Percentiles rank a stretch among this genome's conserved stretches.
These are phyloP conservation scores for Fusarium temperatum DNA, from an alignment of 2,329 filamentous ascomycete species.

Conservation along the genomic window DNA sequence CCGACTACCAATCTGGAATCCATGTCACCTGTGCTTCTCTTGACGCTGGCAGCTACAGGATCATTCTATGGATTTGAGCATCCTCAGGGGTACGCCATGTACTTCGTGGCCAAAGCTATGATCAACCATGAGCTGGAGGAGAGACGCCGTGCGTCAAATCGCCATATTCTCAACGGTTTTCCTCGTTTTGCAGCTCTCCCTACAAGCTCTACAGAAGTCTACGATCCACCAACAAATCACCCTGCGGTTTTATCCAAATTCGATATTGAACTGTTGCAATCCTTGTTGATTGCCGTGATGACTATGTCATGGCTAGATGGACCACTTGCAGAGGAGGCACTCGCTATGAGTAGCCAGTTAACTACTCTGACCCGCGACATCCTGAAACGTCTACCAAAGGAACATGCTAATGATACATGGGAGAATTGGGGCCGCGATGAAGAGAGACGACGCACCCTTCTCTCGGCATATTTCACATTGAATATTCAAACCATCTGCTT, in stretches of 20 bases:
- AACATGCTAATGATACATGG: not conserved
- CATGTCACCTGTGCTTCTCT: not conserved
- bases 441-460: not conserved
- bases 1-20: conserved; percentile 1
- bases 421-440: not conserved
- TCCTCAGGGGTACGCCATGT: not conserved
- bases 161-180: not conserved
- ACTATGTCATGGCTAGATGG: not conserved
- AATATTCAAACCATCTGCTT: not conserved
- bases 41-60: not conserved
- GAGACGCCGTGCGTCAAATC: not conserved
- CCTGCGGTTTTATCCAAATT: not conserved
- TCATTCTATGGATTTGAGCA: not conserved
- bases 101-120: not conserved
- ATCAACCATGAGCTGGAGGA: not conserved
- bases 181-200: not conserved
- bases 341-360: not conserved
- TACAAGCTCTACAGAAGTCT: not conserved
- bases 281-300: not conserved
- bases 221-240: not conserved
- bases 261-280: not conserved
- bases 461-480: not conserved
- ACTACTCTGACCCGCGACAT: not conserved
- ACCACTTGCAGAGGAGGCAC: not conserved
- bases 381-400: not conserved